These are phyloP conservation scores for Casuarina glauca DNA, from an alignment of 306 rosid species.

Conservation along the genomic window DNA sequence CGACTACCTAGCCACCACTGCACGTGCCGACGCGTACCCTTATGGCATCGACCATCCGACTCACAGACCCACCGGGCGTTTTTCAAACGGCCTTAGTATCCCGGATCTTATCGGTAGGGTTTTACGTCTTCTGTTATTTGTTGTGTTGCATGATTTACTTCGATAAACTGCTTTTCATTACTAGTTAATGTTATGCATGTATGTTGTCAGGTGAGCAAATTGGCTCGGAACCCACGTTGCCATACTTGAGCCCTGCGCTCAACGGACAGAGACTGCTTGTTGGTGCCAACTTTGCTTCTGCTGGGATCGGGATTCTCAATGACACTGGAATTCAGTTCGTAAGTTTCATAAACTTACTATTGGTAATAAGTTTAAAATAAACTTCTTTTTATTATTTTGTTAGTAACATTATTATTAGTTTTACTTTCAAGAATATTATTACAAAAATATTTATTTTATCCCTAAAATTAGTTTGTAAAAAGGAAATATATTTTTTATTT, in stretches of 20 bases:
- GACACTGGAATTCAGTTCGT: slow-evolving; percentile 92
- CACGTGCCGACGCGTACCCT: slow-evolving; percentile 67
- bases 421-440: too few relatives aligned
- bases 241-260: slow-evolving; percentile 73
- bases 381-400: too few relatives aligned
- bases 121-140: neutral
- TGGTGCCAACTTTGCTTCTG: slow-evolving; percentile 93
- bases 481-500: too few relatives aligned
- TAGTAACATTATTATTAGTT: too few relatives aligned
- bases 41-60: slow-evolving; percentile 79
- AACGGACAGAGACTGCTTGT: slow-evolving; percentile 54
- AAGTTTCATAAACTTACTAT: slow-evolving; percentile 13
- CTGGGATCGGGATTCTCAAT: slow-evolving; percentile 89
- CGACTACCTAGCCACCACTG: slow-evolving; percentile 66
- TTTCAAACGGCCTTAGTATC: slow-evolving; percentile 78
- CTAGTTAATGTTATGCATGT: neutral
- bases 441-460: too few relatives aligned
- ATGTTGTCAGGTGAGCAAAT: slow-evolving; percentile 59
- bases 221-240: slow-evolving; percentile 72
- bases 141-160: neutral
- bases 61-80: slow-evolving; percentile 73
- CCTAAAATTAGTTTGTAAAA: too few relatives aligned
- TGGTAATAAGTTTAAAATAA: too few relatives aligned
- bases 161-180: neutral
- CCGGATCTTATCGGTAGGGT: slow-evolving; percentile 72